Conservation (phyloP, 2,329 filamentous ascomycete species). For the Venturia effusa region DNA sequence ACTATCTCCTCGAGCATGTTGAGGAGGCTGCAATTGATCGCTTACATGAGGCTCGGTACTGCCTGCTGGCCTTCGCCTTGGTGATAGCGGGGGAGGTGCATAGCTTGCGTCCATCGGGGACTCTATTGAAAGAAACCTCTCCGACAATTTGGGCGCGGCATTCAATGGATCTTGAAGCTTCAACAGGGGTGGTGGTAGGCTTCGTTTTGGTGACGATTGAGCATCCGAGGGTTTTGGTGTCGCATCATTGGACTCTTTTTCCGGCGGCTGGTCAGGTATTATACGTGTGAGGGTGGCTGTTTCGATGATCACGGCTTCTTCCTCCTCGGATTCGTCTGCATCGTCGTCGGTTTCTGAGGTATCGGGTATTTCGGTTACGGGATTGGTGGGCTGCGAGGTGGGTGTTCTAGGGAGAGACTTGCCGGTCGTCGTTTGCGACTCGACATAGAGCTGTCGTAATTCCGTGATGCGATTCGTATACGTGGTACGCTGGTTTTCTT, state of each 20-base stretch:
- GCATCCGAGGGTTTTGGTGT: not conserved
- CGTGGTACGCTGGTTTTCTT: slow-evolving; percentile 61
- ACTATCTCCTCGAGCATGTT: slow-evolving; percentile 2
- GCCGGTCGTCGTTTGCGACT: slow-evolving; percentile 37
- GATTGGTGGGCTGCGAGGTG: slow-evolving; percentile 34
- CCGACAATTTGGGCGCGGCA: not conserved
- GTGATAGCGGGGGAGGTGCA: slow-evolving; percentile 62
- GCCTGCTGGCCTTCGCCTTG: slow-evolving; percentile 45
- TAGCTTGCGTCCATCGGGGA: slow-evolving; percentile 47
- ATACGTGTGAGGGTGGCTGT: slow-evolving; percentile 44
- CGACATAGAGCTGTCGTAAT: slow-evolving; percentile 60
- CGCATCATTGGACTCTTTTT: slow-evolving; percentile 17
- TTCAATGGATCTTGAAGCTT: not conserved
- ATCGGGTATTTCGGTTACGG: slow-evolving; percentile 20
- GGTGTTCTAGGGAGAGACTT: slow-evolving; percentile 69
- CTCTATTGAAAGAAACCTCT: slow-evolving; percentile 19
- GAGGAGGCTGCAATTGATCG: slow-evolving; percentile 8
- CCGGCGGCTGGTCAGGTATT: not conserved
- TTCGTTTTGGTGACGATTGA: not conserved
- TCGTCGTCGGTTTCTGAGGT: slow-evolving; percentile 23
- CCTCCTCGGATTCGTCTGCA: slow-evolving; percentile 26
- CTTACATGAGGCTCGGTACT: slow-evolving; percentile 11
- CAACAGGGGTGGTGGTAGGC: not conserved
- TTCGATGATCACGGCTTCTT: slow-evolving; percentile 33
- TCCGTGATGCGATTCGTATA: slow-evolving; percentile 88